Evolutionary conservation across 139 green algal genomes (phyloP).

Genomic region (Closterium sp.): DNA sequence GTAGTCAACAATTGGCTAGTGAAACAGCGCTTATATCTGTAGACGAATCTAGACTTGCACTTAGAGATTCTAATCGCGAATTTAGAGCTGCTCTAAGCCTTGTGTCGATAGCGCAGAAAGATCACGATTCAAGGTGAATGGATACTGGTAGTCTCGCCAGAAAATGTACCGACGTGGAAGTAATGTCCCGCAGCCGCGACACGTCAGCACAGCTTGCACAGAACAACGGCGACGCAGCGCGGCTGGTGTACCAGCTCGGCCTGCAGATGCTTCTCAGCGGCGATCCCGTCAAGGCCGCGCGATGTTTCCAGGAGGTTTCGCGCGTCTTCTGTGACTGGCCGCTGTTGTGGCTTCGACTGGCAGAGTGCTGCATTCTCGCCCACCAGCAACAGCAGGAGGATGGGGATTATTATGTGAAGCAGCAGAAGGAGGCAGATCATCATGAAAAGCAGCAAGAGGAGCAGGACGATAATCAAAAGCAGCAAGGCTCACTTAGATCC

Average conservation of each 20-base stretch:
- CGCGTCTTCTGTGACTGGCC: constrained; percentile 20
- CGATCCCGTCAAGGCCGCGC: constrained; percentile 4
- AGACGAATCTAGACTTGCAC: no score
- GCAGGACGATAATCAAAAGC: no score
- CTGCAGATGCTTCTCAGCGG: constrained; percentile 40
- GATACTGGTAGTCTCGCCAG: not conserved
- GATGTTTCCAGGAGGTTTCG: constrained; percentile 41
- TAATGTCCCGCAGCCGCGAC: not conserved
- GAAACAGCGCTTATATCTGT: no score
- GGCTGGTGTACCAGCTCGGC: constrained; percentile 39
- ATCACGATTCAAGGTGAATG: no score
- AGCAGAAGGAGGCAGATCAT: not conserved
- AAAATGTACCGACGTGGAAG: not conserved
- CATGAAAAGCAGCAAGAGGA: no score
- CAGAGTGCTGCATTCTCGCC: constrained; percentile 40
- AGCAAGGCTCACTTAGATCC: no score
- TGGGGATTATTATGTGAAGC: no score
- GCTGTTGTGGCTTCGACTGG: constrained; percentile 48
- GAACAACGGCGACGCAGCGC: not conserved
- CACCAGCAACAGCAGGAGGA: not conserved
- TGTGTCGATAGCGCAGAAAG: no score
- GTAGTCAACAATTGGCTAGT: no score
- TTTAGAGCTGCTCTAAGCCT: no score
- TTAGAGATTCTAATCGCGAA: no score
- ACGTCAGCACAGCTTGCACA: not conserved